These are phyloP conservation scores for Eragrostis tef DNA, from an alignment of 202 grass and related monocot species.

Conservation along the genomic window DNA sequence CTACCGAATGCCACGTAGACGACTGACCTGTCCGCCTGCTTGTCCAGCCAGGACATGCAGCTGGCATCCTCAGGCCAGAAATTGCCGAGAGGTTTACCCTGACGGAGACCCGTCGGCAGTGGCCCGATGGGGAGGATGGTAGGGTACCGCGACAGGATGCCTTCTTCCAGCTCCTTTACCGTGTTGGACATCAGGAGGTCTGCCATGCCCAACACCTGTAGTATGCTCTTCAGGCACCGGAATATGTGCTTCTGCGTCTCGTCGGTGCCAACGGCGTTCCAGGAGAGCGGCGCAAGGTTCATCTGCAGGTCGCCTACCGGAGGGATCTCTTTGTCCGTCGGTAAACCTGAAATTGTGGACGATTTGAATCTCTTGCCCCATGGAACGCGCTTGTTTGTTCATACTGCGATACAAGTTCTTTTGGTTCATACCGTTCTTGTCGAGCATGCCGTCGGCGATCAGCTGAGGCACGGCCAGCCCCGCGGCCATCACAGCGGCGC, in stretches of 20 bases:
- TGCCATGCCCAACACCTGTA: background rate
- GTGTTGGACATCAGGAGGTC: slow-evolving; percentile 8
- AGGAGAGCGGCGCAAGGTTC: background rate
- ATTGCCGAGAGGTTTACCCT: background rate
- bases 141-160: slow-evolving; percentile 2
- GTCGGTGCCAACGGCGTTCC: slow-evolving; percentile 4
- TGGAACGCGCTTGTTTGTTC: no score
- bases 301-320: background rate
- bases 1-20: slow-evolving; percentile 42
- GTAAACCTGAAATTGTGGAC: background rate
- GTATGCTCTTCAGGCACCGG: background rate
- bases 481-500: no score
- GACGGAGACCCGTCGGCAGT: slow-evolving; percentile 27
- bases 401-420: no score
- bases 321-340: slow-evolving; percentile 3
- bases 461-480: no score
- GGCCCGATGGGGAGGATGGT: slow-evolving; percentile 39
- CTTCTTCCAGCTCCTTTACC: background rate
- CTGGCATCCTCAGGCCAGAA: slow-evolving; percentile 19
- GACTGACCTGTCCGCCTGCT: background rate
- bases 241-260: slow-evolving; percentile 20
- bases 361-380: background rate
- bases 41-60: slow-evolving; percentile 31
- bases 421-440: no score
- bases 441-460: no score